These are phyloP conservation scores for Paragyromitra xinjiangensis DNA, from an alignment of 495 filamentous ascomycete species.

Conservation along the genomic window DNA sequence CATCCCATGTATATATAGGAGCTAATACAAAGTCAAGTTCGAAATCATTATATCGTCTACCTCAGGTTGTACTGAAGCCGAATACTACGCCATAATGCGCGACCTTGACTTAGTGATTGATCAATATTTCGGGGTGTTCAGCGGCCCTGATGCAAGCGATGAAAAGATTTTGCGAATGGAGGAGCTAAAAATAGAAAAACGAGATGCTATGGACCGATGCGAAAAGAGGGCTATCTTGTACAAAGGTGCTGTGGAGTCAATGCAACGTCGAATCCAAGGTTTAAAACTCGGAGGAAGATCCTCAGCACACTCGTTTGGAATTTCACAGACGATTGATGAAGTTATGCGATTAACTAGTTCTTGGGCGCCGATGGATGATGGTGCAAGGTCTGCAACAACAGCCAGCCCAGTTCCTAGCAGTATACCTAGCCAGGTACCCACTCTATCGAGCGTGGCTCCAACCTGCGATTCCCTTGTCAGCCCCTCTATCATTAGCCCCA, in stretches of 20 bases:
- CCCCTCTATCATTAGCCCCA: constrained; percentile 37
- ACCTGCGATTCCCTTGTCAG: constrained; percentile 48
- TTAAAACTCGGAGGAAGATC: constrained; percentile 23
- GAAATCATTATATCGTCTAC: constrained; percentile 56
- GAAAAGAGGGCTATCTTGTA: constrained; percentile 54
- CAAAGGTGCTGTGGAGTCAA: constrained; percentile 57
- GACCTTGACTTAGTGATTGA: constrained; percentile 55
- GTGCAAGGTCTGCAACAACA: constrained; percentile 42
- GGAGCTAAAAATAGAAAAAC: constrained; percentile 56
- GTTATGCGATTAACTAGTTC: constrained; percentile 36
- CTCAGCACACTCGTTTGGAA: constrained; percentile 27
- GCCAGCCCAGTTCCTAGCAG: constrained; percentile 52
- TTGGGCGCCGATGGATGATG: constrained; percentile 38
- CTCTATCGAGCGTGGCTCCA: constrained; percentile 51
- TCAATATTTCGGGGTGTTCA: constrained; percentile 38
- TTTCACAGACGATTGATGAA: constrained; percentile 34
- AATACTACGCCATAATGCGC: constrained; percentile 56
- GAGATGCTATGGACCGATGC: constrained; percentile 56
- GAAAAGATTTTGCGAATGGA: constrained; percentile 52
- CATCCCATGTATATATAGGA: not conserved
- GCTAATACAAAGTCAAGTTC: constrained; percentile 51
- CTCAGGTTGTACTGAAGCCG: constrained; percentile 46
- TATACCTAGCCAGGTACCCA: constrained; percentile 49
- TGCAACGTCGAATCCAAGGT: constrained; percentile 54
- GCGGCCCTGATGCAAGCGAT: constrained; percentile 47